These are phyloP conservation scores for Beauveria australis DNA, from an alignment of 2,329 filamentous ascomycete species.

Conservation along the genomic window DNA sequence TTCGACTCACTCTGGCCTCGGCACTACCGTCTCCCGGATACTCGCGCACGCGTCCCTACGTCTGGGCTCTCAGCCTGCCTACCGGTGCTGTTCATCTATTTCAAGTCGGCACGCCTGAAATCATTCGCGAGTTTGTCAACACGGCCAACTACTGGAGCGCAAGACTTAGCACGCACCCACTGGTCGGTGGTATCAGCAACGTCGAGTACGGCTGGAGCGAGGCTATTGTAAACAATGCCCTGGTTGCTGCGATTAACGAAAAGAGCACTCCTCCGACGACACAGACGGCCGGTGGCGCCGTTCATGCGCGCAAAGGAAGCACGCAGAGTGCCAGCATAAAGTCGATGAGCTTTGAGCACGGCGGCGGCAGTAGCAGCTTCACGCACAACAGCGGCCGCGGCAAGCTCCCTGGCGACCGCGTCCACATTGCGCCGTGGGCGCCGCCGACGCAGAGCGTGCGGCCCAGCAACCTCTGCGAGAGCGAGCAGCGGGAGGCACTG, in stretches of 20 bases:
- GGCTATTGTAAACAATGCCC: conserved; percentile 58
- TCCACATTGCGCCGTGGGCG: conserved; percentile 78
- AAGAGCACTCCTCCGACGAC: conserved; percentile 16
- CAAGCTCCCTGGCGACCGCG: conserved; percentile 75
- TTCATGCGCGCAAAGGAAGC: conserved; percentile 32
- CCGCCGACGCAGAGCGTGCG: conserved; percentile 88
- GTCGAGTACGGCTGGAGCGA: conserved; percentile 98
- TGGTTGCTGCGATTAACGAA: conserved; percentile 46
- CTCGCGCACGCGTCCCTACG: conserved; percentile 79
- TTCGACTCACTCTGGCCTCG: conserved; percentile 87
- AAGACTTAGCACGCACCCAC: conserved; percentile 82
- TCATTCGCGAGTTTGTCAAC: conserved; percentile 86
- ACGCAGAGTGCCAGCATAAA: conserved; percentile 45
- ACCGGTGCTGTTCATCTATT: conserved; percentile 96
- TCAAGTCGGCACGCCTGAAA: conserved; percentile 91
- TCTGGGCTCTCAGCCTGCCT: conserved; percentile 88
- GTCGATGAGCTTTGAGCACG: conserved; percentile 55
- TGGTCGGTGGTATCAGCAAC: conserved; percentile 89
- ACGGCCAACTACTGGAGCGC: conserved; percentile 98
- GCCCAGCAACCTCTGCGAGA: conserved; percentile 67
- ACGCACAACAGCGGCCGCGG: conserved; percentile 40
- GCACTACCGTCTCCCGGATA: conserved; percentile 86
- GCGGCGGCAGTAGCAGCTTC: conserved; percentile 33
- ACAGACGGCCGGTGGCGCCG: conserved; percentile 26
- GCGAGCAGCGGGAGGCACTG: conserved; percentile 71